Evolutionary conservation across 1,284 basidiomycete genomes (phyloP).

Genomic region (Coniferiporia sulphurascens): DNA sequence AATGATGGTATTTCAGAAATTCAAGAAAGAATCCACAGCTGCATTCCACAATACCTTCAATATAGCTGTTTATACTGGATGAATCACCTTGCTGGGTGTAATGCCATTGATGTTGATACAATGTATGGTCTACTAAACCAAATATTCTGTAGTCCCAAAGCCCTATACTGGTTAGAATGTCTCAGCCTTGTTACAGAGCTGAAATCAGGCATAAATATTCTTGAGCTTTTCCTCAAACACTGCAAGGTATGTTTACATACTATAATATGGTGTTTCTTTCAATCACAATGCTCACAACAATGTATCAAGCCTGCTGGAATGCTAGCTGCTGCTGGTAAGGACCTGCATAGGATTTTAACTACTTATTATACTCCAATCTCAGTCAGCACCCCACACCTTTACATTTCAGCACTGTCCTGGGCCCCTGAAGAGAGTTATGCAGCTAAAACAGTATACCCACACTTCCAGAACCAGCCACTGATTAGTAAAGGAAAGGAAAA

Average conservation of each 20-base stretch:
- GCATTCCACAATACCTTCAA: background rate
- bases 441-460: no score
- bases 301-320: background rate
- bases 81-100: background rate
- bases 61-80: constrained; percentile 2
- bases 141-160: background rate
- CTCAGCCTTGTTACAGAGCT: background rate
- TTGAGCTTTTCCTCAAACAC: background rate
- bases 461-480: background rate
- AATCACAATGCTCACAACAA: background rate
- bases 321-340: background rate
- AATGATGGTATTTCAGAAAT: constrained; percentile 25
- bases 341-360: background rate
- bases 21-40: background rate
- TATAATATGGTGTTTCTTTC: background rate
- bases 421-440: background rate
- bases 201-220: background rate
- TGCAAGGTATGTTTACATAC: background rate
- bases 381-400: background rate
- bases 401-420: background rate
- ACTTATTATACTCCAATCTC: background rate
- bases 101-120: background rate
- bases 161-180: background rate
- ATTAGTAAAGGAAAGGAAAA: background rate
- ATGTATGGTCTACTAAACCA: background rate